Percentiles rank a stretch among this genome's conserved stretches.
phyloP scores from a whole-genome alignment of 2,329 filamentous ascomycete genomes.

The Cryphonectria japonica region DNA sequence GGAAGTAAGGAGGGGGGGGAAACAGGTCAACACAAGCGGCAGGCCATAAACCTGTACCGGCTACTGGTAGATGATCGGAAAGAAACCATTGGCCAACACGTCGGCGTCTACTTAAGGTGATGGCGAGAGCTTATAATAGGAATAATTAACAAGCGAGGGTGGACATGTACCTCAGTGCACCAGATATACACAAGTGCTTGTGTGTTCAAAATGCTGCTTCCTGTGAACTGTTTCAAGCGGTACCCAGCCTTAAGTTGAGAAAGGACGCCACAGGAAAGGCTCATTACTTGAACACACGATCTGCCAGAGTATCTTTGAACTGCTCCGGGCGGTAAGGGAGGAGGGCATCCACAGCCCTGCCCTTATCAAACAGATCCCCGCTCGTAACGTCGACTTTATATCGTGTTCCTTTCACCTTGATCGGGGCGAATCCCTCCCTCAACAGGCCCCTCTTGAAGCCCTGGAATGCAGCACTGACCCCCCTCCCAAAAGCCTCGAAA shows the following conservation, averaged over 20 bases:
- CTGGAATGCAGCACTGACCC: slow-evolving; percentile 45
- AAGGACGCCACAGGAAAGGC: background rate
- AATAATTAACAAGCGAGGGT: too few species aligned
- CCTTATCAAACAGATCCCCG: slow-evolving; percentile 63
- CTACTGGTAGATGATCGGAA: too few species aligned
- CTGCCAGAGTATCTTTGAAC: slow-evolving; percentile 12
- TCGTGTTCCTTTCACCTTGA: slow-evolving; percentile 50
- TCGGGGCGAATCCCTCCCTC: slow-evolving; percentile 58
- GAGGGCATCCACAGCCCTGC: slow-evolving; percentile 61
- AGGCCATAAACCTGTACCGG: too few species aligned
- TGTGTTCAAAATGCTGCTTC: too few species aligned
- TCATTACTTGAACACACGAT: slow-evolving; percentile 9
- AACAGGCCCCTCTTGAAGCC: slow-evolving; percentile 56
- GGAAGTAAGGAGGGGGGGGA: too few species aligned
- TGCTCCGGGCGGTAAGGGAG: slow-evolving; percentile 37
- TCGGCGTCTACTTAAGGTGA: too few species aligned
- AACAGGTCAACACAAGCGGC: too few species aligned
- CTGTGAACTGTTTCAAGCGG: background rate
- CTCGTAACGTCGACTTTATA: slow-evolving; percentile 63
- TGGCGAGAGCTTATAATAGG: too few species aligned
- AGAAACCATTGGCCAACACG: too few species aligned
- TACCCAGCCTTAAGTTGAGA: background rate
- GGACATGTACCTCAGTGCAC: too few species aligned
- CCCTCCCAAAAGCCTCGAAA: slow-evolving; percentile 55
- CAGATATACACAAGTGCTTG: too few species aligned